These are phyloP conservation scores for Recurvomyces mirabilis DNA, from an alignment of 495 filamentous ascomycete species.

Conservation along the genomic window DNA sequence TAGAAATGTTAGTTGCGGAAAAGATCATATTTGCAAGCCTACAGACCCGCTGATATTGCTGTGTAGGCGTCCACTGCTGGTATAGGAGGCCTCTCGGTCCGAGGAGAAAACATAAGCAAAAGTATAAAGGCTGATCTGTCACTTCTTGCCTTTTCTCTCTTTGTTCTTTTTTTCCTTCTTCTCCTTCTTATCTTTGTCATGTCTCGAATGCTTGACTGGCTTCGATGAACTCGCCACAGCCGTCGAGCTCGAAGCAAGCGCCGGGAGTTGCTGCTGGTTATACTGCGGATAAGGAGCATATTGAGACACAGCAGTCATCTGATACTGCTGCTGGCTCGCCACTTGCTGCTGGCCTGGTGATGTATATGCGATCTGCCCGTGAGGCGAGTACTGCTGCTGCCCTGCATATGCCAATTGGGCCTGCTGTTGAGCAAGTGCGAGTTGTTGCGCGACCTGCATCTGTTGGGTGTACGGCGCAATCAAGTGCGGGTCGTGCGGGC, in stretches of 20 bases:
- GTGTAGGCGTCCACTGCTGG: too few relatives aligned
- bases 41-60: too few relatives aligned
- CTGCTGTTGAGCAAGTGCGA: background rate
- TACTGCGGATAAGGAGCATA: background rate
- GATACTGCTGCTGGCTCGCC: background rate
- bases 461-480: background rate
- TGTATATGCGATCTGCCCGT: background rate
- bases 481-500: background rate
- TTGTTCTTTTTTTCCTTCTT: too few relatives aligned
- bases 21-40: too few relatives aligned
- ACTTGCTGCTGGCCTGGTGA: background rate
- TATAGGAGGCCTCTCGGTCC: too few relatives aligned
- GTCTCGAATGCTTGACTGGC: too few relatives aligned
- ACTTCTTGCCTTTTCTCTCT: too few relatives aligned
- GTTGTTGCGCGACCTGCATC: background rate
- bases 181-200: too few relatives aligned
- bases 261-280: background rate
- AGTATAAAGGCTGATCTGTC: too few relatives aligned
- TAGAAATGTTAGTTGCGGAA: too few relatives aligned
- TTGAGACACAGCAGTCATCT: background rate
- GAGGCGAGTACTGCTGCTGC: background rate
- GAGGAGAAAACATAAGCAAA: too few relatives aligned
- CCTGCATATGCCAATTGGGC: background rate
- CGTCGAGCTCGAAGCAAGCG: background rate
- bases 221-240: background rate